Evolutionary conservation across 768 basidiomycete genomes (phyloP).

Genomic region (Rhizopogon roseolus): DNA sequence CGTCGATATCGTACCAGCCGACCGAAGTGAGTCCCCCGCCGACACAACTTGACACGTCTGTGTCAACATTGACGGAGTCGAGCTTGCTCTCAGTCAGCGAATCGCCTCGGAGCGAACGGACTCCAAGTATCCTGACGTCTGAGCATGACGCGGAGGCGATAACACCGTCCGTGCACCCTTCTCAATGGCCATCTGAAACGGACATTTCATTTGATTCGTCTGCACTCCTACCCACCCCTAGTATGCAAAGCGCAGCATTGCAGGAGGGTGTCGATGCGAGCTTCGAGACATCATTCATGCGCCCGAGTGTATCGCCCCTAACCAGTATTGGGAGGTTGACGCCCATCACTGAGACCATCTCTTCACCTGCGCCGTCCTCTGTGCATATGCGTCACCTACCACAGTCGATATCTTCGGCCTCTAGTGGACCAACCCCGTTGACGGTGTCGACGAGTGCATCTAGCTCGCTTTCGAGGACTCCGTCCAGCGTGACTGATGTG

Average conservation of each 20-base stretch:
- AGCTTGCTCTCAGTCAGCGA: constrained; percentile 27
- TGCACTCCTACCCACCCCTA: constrained; percentile 67
- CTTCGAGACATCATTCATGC: constrained; percentile 70
- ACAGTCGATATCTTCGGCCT: constrained; percentile 23
- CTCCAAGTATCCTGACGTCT: not conserved
- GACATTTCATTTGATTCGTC: constrained; percentile 76
- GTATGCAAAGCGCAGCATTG: constrained; percentile 43
- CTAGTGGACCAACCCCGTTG: constrained; percentile 25
- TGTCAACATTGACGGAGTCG: constrained; percentile 40
- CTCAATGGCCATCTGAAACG: constrained; percentile 58
- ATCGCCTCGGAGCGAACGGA: constrained; percentile 21
- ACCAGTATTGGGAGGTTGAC: constrained; percentile 28
- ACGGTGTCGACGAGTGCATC: constrained; percentile 27
- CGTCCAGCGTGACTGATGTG: constrained; percentile 32
- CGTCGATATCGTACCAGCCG: not conserved
- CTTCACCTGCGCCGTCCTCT: constrained; percentile 12
- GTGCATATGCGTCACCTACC: constrained; percentile 14
- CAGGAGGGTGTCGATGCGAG: constrained; percentile 61
- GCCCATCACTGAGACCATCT: constrained; percentile 29
- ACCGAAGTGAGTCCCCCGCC: constrained; percentile 10
- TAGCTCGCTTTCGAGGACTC: constrained; percentile 31
- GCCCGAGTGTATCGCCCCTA: constrained; percentile 47
- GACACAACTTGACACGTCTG: constrained; percentile 5
- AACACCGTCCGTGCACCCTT: constrained; percentile 34
- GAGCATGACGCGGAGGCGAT: constrained; percentile 19